Evolutionary conservation across 345 rosid genomes (phyloP), one percentile per base, ranked within the genome.

Genomic region (Lepidium aucheri): DNA sequence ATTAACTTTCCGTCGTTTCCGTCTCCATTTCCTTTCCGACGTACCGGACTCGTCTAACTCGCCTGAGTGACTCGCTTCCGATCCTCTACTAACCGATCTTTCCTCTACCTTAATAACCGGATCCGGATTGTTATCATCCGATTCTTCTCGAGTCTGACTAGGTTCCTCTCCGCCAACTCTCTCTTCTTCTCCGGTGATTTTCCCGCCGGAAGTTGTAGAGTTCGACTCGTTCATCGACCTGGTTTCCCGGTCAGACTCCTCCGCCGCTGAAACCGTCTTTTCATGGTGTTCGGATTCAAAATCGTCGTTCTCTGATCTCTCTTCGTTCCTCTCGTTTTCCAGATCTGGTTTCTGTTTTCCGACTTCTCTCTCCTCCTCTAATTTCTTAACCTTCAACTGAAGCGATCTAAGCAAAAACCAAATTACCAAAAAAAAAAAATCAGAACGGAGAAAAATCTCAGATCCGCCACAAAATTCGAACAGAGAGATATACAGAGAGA

Each of bases 141-240:
- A 75, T 6, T 74, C 79, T 12, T 60, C 64, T 42, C 75, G 64
- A 32, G 47, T 67, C 63, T 53, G 70, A 28, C 70, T 55, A 44
- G 73, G 46, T 44, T 65, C 77, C 6, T 59, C 11, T 24, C 46
- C 71, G 28, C 7, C 65, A 46, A 24, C 13, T 24, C 65, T 16
- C 5, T 52, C 67, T 26, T 51, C 68, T 38, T 32, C 70, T 30
- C 70, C 79, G 18, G 43, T 79, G 43, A 45, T 55, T 69, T 77
- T 74, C 15, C 36, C 67, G 26, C 65, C 76, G 64, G 76, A 57
- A 16, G 68, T 84, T 1, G 92, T 84, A n/a, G 93, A 89, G 74
- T 86, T 89, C 40, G 96, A 89, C 77, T 82, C 96, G 78, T 86
- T 89, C 18, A 82, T 84, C 32, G 93, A 89, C 63, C 86, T 74